Evolutionary conservation across 345 rosid genomes (phyloP).

Genomic region (Aethionema arabicum): DNA sequence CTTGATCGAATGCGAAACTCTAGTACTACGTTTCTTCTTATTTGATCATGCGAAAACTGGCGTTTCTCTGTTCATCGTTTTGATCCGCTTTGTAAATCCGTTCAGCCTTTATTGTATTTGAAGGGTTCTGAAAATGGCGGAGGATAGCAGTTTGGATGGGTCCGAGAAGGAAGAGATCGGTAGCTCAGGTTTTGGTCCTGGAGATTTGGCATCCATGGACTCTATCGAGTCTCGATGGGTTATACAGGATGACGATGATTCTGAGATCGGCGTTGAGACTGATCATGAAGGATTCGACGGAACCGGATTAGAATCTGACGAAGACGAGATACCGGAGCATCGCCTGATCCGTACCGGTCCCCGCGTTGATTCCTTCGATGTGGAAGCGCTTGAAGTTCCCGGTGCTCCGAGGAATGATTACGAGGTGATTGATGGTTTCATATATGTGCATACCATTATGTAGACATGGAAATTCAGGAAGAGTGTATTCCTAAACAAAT

Average conservation of each 20-base stretch:
- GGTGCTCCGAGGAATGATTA: slow-evolving; percentile 70
- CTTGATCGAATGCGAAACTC: slow-evolving; percentile 25
- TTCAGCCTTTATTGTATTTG: slow-evolving; percentile 18
- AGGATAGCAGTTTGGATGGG: slow-evolving; percentile 46
- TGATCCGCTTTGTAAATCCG: slow-evolving; percentile 16
- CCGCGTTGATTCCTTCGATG: slow-evolving; percentile 87
- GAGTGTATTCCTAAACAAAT: neutral
- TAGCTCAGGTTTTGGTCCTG: slow-evolving; percentile 39
- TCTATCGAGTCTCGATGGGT: slow-evolving; percentile 95
- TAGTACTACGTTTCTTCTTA: slow-evolving; percentile 6
- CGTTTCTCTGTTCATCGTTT: slow-evolving; percentile 7
- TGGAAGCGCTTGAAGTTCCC: slow-evolving; percentile 93
- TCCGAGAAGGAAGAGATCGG: slow-evolving; percentile 49
- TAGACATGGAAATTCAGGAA: neutral
- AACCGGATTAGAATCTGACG: slow-evolving; percentile 67
- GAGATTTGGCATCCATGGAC: slow-evolving; percentile 61
- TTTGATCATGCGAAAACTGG: slow-evolving; percentile 19
- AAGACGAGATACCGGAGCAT: slow-evolving; percentile 69
- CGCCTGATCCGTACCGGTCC: slow-evolving; percentile 89
- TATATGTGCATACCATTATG: slow-evolving; percentile 7
- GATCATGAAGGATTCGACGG: slow-evolving; percentile 38
- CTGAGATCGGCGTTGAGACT: slow-evolving; percentile 57
- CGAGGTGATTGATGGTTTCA: slow-evolving; percentile 49
- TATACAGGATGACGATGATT: slow-evolving; percentile 80
- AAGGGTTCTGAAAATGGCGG: slow-evolving; percentile 47